These are phyloP conservation scores for Pseudocercospora fuligena DNA, from an alignment of 2,329 filamentous ascomycete genomes.

Conservation along the genomic window DNA sequence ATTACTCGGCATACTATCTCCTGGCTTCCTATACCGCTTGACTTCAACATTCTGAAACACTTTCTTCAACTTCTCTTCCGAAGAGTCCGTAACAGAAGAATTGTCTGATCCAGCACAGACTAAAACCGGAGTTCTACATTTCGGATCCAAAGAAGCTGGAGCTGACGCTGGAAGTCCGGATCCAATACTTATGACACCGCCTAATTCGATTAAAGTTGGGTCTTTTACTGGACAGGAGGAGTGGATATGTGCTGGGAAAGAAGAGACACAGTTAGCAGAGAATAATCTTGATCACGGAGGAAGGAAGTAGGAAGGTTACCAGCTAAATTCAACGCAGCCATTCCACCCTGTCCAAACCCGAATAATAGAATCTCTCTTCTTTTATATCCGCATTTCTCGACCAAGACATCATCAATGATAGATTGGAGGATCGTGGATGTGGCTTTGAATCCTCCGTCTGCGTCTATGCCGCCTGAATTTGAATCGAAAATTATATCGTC, in stretches of 20 bases:
- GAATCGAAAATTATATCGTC: slow-evolving; percentile 64
- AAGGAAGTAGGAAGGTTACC: slow-evolving; percentile 32
- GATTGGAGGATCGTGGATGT: slow-evolving; percentile 50
- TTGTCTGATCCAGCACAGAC: slow-evolving; percentile 61
- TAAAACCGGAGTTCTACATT: slow-evolving; percentile 67
- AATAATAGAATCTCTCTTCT: slow-evolving; percentile 58
- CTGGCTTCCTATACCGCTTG: slow-evolving; percentile 70
- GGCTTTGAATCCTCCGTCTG: slow-evolving; percentile 58
- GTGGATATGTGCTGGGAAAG: slow-evolving; percentile 10
- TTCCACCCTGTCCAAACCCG: slow-evolving; percentile 63
- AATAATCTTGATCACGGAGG: background rate
- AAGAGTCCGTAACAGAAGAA: slow-evolving; percentile 63
- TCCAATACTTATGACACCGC: slow-evolving; percentile 68
- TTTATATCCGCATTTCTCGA: slow-evolving; percentile 56
- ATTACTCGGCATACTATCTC: slow-evolving; percentile 81
- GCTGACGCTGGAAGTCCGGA: slow-evolving; percentile 59
- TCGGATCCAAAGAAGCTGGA: slow-evolving; percentile 50
- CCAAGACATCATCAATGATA: slow-evolving; percentile 52
- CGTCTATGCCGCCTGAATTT: slow-evolving; percentile 56
- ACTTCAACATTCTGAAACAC: slow-evolving; percentile 62
- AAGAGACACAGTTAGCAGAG: background rate
- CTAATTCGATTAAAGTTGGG: slow-evolving; percentile 47
- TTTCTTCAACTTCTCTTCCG: slow-evolving; percentile 66
- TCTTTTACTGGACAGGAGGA: slow-evolving; percentile 13
- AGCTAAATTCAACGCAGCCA: slow-evolving; percentile 56